Base-by-base conservation (phyloP, 352 stramenopile species). In the Globisporangium abappressorium region DNA sequence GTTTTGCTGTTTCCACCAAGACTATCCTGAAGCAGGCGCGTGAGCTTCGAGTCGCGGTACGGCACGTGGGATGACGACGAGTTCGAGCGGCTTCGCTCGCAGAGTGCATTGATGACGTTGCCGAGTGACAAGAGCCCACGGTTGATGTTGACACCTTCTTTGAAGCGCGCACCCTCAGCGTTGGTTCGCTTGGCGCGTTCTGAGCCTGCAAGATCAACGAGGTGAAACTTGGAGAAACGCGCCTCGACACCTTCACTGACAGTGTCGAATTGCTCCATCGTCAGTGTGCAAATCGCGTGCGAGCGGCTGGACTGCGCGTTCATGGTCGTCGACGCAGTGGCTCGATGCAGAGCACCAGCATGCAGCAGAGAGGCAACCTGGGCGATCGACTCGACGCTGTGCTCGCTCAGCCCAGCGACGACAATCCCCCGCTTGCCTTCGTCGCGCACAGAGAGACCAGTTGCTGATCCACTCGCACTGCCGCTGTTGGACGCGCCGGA, bases 141-240 rank as follows among this genome's bases (percentile, higher is more conserved):
- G 75, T 99, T 99, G 74, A 99, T 99, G 68, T 96, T 95, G 4
- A 94, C 76, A 22, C 84, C 94, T 77, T 99, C 96, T 65, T 97
- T 94, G 65, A 98, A 90, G 0, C 92, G 82, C 11, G 81, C 83
- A 9, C 94, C 95, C 62, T 90, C 71, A 1, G 92, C 80, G 11
- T 93, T 87, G 0, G 94, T 98, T 5, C 92, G 76, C 63, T 97
- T 97, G 22, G 93, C 87, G 1, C 93, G 84, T 74, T 99, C 97
- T 7, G 86, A 97, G 28, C 97, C 97, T 18, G 97, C 97, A 24
- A 99, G 77, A 84, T 99, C 97, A 0, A 99, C 95, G 33, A 98
- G 81, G 60, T 98, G 90, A 72, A 98, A 97, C 74, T 98, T 98
- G 47, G 81, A 91, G 62, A 79, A 83, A 57, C 74, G 76, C 33